phyloP scores from a whole-genome alignment of 139 green algal genomes.

The Eudorina sp. region DNA sequence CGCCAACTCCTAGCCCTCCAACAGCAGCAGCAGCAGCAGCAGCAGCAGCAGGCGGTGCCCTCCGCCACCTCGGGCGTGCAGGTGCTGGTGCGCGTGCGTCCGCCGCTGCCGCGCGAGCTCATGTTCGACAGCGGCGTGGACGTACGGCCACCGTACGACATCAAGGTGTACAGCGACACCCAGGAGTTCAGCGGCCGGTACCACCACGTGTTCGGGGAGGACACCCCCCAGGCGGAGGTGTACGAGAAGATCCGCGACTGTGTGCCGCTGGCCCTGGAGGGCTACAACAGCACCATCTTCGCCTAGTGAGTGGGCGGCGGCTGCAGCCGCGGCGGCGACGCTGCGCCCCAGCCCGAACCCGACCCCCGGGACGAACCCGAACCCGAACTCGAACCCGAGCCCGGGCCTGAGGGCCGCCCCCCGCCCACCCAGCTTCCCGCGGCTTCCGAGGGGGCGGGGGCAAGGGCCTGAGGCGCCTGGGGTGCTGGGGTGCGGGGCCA shows the following conservation, averaged over 20 bases:
- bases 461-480: too few species aligned
- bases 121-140: slow-evolving; percentile 63
- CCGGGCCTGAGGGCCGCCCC: too few species aligned
- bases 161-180: slow-evolving; percentile 52
- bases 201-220: slow-evolving; percentile 60
- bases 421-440: too few species aligned
- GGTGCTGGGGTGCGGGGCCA: too few species aligned
- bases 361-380: too few species aligned
- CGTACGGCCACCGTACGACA: slow-evolving; percentile 6
- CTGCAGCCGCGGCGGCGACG: too few species aligned
- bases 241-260: slow-evolving; percentile 53
- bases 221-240: slow-evolving; percentile 60
- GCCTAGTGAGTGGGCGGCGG: slow-evolving; percentile 70
- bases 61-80: slow-evolving; percentile 40
- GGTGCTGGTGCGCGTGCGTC: slow-evolving; percentile 68
- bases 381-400: too few species aligned
- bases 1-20: too few species aligned
- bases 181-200: slow-evolving; percentile 65
- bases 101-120: slow-evolving; percentile 66
- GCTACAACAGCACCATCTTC: slow-evolving; percentile 71
- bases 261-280: slow-evolving; percentile 51
- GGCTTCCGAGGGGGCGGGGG: too few species aligned
- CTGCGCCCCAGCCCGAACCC: too few species aligned
- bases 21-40: slow-evolving; percentile 32
- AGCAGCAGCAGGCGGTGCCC: background rate